These are phyloP conservation scores for Candida nanaspora DNA, from an alignment of 805 yeast species.

Conservation along the genomic window DNA sequence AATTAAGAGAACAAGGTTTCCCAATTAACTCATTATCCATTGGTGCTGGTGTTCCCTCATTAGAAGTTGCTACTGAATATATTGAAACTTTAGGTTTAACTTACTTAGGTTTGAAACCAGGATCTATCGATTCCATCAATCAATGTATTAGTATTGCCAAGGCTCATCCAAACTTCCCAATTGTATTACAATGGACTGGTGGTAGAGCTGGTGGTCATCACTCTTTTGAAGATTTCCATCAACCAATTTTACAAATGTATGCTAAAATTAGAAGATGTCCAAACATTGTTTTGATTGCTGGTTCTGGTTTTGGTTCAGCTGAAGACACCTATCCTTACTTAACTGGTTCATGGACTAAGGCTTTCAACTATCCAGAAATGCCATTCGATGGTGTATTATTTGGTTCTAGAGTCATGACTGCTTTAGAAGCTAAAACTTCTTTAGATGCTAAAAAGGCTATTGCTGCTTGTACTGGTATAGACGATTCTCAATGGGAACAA, in stretches of 20 bases:
- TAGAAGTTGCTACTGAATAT: constrained; percentile 96
- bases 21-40: constrained; percentile 94
- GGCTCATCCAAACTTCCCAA: constrained; percentile 94
- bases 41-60: constrained; percentile 99
- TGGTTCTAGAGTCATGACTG: constrained; percentile 96
- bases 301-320: constrained; percentile 97
- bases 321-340: constrained; percentile 96
- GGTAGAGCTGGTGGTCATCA: constrained; percentile 99
- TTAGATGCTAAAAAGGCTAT: constrained; percentile 91
- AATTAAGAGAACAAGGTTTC: constrained; percentile 83
- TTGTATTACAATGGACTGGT: constrained; percentile 98
- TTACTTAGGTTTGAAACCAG: constrained; percentile 95
- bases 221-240: constrained; percentile 98
- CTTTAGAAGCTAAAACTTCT: constrained; percentile 92
- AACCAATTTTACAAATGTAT: constrained; percentile 94
- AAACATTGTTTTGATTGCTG: constrained; percentile 88
- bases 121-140: constrained; percentile 87
- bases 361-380: constrained; percentile 92
- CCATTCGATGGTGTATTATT: constrained; percentile 96
- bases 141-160: constrained; percentile 87
- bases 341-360: constrained; percentile 93
- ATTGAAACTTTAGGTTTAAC: constrained; percentile 87
- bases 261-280: constrained; percentile 85
- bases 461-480: constrained; percentile 84
- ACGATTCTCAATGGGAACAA: constrained; percentile 84